phyloP scores from a whole-genome alignment of 2,329 filamentous ascomycete species.

The Cercospora beticola region DNA sequence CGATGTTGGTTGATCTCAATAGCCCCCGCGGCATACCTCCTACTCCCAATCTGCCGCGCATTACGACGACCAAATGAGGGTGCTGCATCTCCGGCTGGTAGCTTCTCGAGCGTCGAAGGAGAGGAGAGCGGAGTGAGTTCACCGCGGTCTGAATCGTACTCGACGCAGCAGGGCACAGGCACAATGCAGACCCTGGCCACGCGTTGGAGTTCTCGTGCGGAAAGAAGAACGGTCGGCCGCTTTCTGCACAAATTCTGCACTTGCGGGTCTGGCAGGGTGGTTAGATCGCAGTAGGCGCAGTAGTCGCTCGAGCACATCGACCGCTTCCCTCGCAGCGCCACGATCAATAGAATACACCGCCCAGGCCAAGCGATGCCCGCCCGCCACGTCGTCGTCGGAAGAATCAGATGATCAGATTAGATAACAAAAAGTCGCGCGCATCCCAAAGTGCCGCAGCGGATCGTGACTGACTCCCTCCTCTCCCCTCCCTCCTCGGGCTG shows the following conservation, averaged over 20 bases:
- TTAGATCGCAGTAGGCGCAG: not conserved
- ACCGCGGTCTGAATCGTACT: not conserved
- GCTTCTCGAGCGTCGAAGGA: not conserved
- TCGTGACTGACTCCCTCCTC: not conserved
- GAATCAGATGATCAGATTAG: slow-evolving; percentile 1
- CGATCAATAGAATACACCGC: not conserved
- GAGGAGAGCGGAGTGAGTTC: not conserved
- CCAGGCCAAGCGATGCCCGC: not conserved
- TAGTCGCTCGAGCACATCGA: not conserved
- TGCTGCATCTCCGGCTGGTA: not conserved
- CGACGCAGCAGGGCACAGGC: not conserved
- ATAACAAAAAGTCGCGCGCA: slow-evolving; percentile 9
- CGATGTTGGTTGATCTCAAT: not conserved
- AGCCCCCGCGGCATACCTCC: not conserved
- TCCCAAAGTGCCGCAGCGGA: not conserved
- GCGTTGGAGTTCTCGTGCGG: not conserved
- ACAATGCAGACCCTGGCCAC: not conserved
- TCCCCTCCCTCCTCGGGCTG: not conserved
- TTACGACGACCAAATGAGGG: not conserved
- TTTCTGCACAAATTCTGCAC: not conserved
- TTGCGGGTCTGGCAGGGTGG: not conserved
- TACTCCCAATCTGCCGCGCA: not conserved
- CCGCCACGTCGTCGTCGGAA: not conserved
- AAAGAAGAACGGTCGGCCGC: not conserved
- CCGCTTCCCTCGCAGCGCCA: not conserved